Percentiles rank a stretch among this genome's conserved stretches.
These are phyloP conservation scores for Trichoderma sp. DNA, from an alignment of 2,329 filamentous ascomycete genomes.

Conservation along the genomic window DNA sequence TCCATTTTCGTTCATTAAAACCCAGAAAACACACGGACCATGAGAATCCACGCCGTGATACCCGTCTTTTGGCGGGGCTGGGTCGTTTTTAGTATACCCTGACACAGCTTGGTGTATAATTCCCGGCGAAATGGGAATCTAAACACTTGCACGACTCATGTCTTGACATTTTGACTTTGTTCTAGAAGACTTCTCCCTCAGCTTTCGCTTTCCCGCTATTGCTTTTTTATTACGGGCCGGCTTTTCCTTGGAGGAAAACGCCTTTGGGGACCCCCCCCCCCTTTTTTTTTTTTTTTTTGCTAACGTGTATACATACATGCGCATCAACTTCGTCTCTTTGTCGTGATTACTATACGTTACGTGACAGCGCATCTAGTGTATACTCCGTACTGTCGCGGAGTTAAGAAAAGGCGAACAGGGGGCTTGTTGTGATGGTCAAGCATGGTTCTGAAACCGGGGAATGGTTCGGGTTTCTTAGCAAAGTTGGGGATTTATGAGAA, in stretches of 20 bases:
- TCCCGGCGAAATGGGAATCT: not conserved
- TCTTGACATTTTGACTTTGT: slow-evolving; percentile 3
- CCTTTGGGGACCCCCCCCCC: not conserved
- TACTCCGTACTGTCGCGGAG: not conserved
- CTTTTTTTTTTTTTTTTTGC: not conserved
- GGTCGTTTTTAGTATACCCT: not conserved
- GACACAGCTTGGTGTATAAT: not conserved
- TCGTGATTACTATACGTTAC: not conserved
- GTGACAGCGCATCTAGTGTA: not conserved
- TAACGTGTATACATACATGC: not conserved
- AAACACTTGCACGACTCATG: not conserved
- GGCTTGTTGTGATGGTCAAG: not conserved
- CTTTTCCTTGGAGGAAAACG: not conserved
- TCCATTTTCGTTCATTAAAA: not conserved
- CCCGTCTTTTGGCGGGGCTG: not conserved
- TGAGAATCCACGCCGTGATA: not conserved
- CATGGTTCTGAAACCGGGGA: not conserved
- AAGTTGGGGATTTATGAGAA: not conserved
- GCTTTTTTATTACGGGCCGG: not conserved
- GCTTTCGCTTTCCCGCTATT: not conserved
- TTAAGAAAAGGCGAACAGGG: not conserved
- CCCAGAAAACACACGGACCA: not conserved
- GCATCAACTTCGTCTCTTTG: not conserved
- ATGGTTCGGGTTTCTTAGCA: not conserved
- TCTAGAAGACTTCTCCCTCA: slow-evolving; percentile 1